Conservation (phyloP, 371 early-diverging fungal genomes). For the Mortierella sp. region DNA sequence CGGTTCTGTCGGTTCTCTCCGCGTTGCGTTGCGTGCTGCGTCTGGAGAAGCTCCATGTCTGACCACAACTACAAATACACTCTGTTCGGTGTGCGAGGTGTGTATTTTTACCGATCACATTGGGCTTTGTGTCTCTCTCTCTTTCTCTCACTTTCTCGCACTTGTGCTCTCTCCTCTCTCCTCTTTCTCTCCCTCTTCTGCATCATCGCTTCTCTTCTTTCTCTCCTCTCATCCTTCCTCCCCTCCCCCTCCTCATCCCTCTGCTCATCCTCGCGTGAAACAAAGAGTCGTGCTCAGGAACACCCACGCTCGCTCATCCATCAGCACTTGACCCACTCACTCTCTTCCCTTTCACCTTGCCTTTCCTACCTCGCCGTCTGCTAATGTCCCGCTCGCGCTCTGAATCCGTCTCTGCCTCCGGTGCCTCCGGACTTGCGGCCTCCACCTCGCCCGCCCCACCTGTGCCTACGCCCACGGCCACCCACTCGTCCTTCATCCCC, state of each 20-base stretch:
- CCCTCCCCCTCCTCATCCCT: neutral
- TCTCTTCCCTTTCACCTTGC: neutral
- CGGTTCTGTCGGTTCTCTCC: too few species aligned
- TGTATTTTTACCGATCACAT: too few species aligned
- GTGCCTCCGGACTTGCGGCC: neutral
- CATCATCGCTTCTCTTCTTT: too few species aligned
- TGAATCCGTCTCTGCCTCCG: constrained; percentile 17
- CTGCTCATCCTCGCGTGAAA: neutral
- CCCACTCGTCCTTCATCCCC: constrained; percentile 51
- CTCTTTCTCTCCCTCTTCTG: neutral
- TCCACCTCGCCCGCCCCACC: constrained; percentile 11
- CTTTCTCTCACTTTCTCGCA: too few species aligned
- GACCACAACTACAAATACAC: too few species aligned
- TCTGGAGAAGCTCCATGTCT: too few species aligned
- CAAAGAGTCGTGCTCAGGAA: too few species aligned
- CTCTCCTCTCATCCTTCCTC: neutral
- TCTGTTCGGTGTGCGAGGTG: too few species aligned
- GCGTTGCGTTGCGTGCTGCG: too few species aligned
- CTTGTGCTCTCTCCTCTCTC: neutral
- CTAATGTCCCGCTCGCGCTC: neutral
- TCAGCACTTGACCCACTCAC: too few species aligned
- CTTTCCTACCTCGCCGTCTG: neutral
- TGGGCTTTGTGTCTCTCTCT: neutral
- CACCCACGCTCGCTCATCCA: too few species aligned
- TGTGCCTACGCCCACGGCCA: constrained; percentile 25